Percentiles rank a stretch among this genome's conserved stretches.
Evolutionary conservation across 2,329 filamentous ascomycete genomes (phyloP).

Genomic region (Ophiocordyceps camponoti-floridani): DNA sequence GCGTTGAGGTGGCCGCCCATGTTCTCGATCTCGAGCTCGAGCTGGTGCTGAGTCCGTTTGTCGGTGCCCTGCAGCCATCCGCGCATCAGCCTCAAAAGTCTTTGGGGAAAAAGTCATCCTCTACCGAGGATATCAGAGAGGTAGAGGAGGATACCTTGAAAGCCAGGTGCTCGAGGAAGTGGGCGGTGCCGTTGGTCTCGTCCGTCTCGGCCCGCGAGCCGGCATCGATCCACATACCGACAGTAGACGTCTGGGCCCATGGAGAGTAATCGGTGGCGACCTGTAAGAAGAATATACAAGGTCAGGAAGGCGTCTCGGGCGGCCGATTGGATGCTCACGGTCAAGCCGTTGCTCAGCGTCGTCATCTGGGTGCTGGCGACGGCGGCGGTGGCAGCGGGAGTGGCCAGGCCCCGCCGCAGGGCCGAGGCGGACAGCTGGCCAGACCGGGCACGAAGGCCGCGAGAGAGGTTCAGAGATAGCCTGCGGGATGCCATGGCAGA

Average conservation of each 20-base stretch:
- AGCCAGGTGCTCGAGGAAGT: conserved; percentile 98
- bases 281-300: conserved; percentile 28
- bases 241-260: conserved; percentile 94
- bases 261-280: conserved; percentile 96
- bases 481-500: conserved; percentile 82
- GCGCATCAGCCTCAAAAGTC: background rate
- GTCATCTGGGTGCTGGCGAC: conserved; percentile 85
- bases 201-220: conserved; percentile 95
- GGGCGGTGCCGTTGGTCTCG: conserved; percentile 96
- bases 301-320: conserved; percentile 5
- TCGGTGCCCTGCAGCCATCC: conserved; percentile 54
- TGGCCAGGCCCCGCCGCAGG: conserved; percentile 76
- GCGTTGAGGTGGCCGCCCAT: conserved; percentile 99
- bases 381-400: conserved; percentile 54
- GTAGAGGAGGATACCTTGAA: conserved; percentile 63
- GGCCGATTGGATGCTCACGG: conserved; percentile 42
- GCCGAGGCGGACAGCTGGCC: conserved; percentile 63
- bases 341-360: conserved; percentile 93
- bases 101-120: too few species aligned
- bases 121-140: too few species aligned
- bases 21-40: conserved; percentile 99
- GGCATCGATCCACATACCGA: conserved; percentile 98
- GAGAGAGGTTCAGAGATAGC: conserved; percentile 86
- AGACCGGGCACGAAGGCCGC: conserved; percentile 75
- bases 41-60: conserved; percentile 87